Conservation (phyloP, 306 rosid species). For the Lagenaria siceraria region DNA sequence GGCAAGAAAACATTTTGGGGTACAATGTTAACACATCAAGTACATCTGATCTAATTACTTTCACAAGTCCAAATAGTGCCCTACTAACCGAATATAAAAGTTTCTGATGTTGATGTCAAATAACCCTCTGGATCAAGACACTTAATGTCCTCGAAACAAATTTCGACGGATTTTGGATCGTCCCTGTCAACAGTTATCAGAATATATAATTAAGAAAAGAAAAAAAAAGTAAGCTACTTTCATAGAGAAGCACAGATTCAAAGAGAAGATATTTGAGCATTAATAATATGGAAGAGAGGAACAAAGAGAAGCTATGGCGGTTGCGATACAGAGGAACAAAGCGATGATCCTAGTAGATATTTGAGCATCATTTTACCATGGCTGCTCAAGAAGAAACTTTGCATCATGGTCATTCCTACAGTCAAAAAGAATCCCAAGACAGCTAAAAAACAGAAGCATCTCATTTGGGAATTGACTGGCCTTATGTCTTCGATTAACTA, state of each 20-base stretch:
- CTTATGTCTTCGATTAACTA: too few relatives aligned
- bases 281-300: too few relatives aligned
- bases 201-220: not conserved
- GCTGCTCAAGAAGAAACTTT: too few relatives aligned
- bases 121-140: slow-evolving; percentile 77
- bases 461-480: too few relatives aligned
- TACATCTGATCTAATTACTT: not conserved
- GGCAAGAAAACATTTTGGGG: not conserved
- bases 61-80: not conserved
- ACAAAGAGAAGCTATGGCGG: too few relatives aligned
- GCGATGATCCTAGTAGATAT: too few relatives aligned
- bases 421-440: too few relatives aligned
- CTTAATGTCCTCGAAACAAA: slow-evolving; percentile 46
- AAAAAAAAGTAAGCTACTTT: too few relatives aligned
- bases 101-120: slow-evolving; percentile 85
- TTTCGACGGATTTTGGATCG: slow-evolving; percentile 74
- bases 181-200: slow-evolving; percentile 45
- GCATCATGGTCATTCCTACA: too few relatives aligned
- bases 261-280: slow-evolving; percentile 5
- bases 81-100: slow-evolving; percentile 73
- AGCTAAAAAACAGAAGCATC: too few relatives aligned
- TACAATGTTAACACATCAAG: not conserved
- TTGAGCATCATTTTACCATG: too few relatives aligned
- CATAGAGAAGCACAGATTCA: not conserved
- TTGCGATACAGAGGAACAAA: too few relatives aligned